Conservation (phyloP, 345 rosid genomes). For the Hevea brasiliensis region DNA sequence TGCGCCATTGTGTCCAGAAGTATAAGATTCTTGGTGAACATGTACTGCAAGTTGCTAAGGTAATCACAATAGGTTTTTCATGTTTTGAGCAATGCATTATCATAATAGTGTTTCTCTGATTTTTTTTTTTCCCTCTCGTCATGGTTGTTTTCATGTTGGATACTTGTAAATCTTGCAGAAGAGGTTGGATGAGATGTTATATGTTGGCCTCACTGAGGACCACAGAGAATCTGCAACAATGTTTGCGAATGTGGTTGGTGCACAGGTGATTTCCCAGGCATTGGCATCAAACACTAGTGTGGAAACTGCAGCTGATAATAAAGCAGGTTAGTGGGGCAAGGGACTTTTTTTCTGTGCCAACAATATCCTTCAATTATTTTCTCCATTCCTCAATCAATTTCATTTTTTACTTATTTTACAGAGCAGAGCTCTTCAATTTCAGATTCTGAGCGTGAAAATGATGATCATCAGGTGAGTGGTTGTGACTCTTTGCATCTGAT, state of each 20-base stretch:
- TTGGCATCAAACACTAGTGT: conserved; percentile 33
- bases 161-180: conserved; percentile 71
- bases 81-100: neutral
- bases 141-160: conserved; percentile 43
- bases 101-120: conserved; percentile 27
- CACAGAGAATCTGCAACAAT: conserved; percentile 91
- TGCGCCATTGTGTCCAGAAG: conserved; percentile 82
- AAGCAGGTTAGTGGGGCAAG: conserved; percentile 39
- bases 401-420: conserved; percentile 37
- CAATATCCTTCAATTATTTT: neutral
- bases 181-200: conserved; percentile 90
- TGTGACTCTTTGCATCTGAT: conserved; percentile 7
- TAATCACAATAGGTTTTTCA: conserved; percentile 31
- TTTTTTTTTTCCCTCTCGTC: conserved; percentile 24
- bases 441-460: conserved; percentile 48
- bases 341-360: neutral
- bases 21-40: conserved; percentile 64
- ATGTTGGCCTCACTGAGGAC: conserved; percentile 92
- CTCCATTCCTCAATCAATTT: neutral
- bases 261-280: conserved; percentile 81
- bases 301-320: conserved; percentile 21
- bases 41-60: conserved; percentile 92
- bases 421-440: conserved; percentile 44
- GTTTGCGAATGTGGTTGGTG: conserved; percentile 89
- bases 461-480: conserved; percentile 53